A percentile compares a stretch with the other conserved stretches of the same genome.
These are phyloP conservation scores for Aureobasidium sp. DNA, from an alignment of 2,329 filamentous ascomycete genomes.

Conservation along the genomic window DNA sequence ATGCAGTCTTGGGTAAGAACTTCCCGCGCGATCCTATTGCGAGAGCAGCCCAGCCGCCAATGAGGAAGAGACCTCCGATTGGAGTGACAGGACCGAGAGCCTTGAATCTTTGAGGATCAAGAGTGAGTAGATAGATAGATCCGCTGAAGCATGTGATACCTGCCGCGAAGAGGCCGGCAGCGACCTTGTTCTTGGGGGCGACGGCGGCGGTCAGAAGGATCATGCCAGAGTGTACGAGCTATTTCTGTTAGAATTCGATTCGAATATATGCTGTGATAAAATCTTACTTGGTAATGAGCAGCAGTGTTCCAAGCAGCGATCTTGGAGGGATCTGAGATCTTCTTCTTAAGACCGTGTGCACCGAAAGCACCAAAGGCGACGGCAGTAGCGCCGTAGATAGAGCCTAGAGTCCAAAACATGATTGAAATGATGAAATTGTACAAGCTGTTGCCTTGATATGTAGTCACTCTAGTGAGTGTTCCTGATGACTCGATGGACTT, in stretches of 20 bases:
- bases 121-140: slow-evolving; percentile 55
- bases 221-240: slow-evolving; percentile 57
- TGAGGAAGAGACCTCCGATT: slow-evolving; percentile 56
- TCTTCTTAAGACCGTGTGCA: slow-evolving; percentile 58
- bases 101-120: slow-evolving; percentile 56
- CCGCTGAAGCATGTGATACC: slow-evolving; percentile 63
- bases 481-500: neutral
- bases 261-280: neutral
- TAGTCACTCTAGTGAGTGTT: neutral
- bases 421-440: neutral
- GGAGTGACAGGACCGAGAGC: slow-evolving; percentile 58
- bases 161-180: slow-evolving; percentile 52
- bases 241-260: neutral
- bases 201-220: slow-evolving; percentile 46
- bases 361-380: slow-evolving; percentile 61
- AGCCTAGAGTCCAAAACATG: slow-evolving; percentile 52
- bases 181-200: slow-evolving; percentile 35
- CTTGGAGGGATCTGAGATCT: slow-evolving; percentile 51
- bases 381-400: slow-evolving; percentile 54
- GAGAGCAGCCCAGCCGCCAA: slow-evolving; percentile 55
- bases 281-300: slow-evolving; percentile 57
- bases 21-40: slow-evolving; percentile 31
- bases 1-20: slow-evolving; percentile 11
- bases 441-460: neutral
- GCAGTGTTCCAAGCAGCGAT: slow-evolving; percentile 58